Conservation (phyloP, 129 eudicot species). For the Calendula officinalis region DNA sequence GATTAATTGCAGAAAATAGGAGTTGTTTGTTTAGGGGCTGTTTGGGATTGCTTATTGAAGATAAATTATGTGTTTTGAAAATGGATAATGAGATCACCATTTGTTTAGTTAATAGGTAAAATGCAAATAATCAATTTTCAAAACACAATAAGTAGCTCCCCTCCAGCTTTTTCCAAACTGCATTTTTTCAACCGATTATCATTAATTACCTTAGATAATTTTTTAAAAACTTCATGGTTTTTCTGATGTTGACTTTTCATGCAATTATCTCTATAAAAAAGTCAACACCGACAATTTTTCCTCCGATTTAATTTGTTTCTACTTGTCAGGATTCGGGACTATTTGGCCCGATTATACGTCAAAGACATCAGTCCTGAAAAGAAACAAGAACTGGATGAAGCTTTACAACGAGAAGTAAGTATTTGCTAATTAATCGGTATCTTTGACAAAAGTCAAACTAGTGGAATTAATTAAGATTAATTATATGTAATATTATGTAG, state of each 20-base stretch:
- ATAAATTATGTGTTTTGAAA: too few relatives aligned
- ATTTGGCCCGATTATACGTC: conserved; percentile 68
- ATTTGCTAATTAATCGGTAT: not conserved
- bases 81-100: too few relatives aligned
- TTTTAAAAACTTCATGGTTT: conserved; percentile 2
- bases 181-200: not conserved
- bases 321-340: conserved; percentile 64
- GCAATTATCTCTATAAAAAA: conserved; percentile 3
- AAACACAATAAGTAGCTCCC: too few relatives aligned
- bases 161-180: too few relatives aligned
- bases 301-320: conserved; percentile 1
- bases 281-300: conserved; percentile 37
- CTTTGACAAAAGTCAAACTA: conserved; percentile 10
- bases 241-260: not conserved
- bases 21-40: too few relatives aligned
- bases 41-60: too few relatives aligned
- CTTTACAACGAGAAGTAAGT: conserved; percentile 83
- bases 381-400: conserved; percentile 85
- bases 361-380: conserved; percentile 86
- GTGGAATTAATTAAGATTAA: not conserved
- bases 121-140: too few relatives aligned
- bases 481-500: conserved; percentile 28
- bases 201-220: not conserved
- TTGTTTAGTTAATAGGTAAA: too few relatives aligned
- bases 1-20: too few relatives aligned